Percentiles rank a stretch among this genome's conserved stretches.
Conservation (phyloP, 2,329 filamentous ascomycete genomes). For the Microsporum audouinii region DNA sequence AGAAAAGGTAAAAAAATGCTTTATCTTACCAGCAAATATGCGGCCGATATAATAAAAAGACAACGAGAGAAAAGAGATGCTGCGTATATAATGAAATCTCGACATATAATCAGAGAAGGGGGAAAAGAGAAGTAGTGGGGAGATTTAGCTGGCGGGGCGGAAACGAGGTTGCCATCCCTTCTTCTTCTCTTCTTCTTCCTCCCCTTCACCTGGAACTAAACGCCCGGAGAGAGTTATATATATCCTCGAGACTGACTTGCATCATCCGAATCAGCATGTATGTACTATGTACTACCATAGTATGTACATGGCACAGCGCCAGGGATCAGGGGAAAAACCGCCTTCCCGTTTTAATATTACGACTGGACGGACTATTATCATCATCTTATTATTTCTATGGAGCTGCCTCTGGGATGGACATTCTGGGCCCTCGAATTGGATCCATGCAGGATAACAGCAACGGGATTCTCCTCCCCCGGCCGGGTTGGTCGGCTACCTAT, state of each 20-base stretch:
- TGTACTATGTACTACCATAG: not conserved
- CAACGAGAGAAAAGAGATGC: not conserved
- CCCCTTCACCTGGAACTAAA: not conserved
- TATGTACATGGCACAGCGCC: not conserved
- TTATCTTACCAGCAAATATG: not conserved
- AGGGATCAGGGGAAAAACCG: not conserved
- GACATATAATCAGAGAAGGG: not conserved
- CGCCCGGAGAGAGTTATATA: not conserved
- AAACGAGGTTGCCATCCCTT: not conserved
- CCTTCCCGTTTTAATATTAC: conserved; percentile 3
- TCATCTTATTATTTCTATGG: not conserved
- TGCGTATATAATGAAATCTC: not conserved
- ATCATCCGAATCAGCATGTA: not conserved
- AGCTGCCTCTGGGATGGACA: not conserved
- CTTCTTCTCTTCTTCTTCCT: not conserved
- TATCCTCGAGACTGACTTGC: not conserved
- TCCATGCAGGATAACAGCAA: not conserved
- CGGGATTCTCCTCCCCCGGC: not conserved
- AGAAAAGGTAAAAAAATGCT: not conserved
- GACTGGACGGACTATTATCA: not conserved
- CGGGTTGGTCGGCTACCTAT: not conserved
- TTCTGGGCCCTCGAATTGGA: not conserved
- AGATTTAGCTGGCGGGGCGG: conserved; percentile 5
- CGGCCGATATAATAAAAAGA: not conserved
- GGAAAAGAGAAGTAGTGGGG: not conserved